Evolutionary conservation across 2,329 filamentous ascomycete species (phyloP), one percentile per base, ranked within the genome.

Genomic region (Venturia asperata): DNA sequence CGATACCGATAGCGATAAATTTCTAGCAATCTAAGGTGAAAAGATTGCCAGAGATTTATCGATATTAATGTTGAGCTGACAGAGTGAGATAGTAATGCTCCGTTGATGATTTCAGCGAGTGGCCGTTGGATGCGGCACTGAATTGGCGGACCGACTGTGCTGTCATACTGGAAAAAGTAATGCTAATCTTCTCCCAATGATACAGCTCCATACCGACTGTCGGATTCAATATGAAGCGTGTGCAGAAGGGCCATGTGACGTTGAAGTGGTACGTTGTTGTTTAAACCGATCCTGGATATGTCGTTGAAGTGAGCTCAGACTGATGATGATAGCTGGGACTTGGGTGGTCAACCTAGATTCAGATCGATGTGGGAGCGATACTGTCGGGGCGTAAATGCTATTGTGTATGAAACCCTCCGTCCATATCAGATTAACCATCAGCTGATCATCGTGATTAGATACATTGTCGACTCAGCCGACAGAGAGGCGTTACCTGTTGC

Each of bases 361-460:
- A 90, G 94, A 73, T 90, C 91, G 71, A 99, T 99, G 94, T 99
- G 94, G 94, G 94, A 99, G 82, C 85, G 94, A 74, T 99, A 99
- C 77, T 97, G 94, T 79, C 91, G 92, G 69, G 94, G 92, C 63
- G 94, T 97, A 70, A 96, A 96, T 79, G 93, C 93, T 71, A 97
- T 99, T 71, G 90, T 99, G 84, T 88, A 82, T 76, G 82, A 60
- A 62, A 62, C 65, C 65, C 68, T 66, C 66, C 61, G 43, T 70
- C 19, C 63, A 52, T 43, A 17, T 34, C 39, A 15, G 49, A 43
- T 66, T 49, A 27, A n/a, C 24, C 5, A 37, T 58, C 52, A 58
- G 63, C 49, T 64, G 52, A 64, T 47, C n/a, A 58, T 43, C 52
- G 27, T n/a, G 19, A 19, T 43, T 70, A 87, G 85, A 70, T 99